Conservation (phyloP, 169 alveolate species). For the Plasmodium chabaudi region DNA sequence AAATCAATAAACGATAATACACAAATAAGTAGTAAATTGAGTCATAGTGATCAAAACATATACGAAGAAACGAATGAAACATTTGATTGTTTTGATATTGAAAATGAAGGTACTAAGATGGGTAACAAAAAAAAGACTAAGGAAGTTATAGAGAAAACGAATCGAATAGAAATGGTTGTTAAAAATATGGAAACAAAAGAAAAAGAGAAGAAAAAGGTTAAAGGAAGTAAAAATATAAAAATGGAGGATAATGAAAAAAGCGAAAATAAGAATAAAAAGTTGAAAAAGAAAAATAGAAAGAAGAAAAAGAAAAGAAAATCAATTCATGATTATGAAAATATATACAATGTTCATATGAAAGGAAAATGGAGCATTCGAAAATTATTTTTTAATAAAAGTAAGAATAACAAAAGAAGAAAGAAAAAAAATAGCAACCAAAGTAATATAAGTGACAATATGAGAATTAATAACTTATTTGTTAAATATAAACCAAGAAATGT, state of each 20-base stretch:
- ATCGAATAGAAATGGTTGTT: neutral
- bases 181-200: neutral
- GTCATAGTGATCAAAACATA: conserved; percentile 1
- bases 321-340: neutral
- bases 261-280: neutral
- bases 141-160: neutral
- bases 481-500: conserved; percentile 23
- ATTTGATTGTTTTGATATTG: conserved; percentile 12
- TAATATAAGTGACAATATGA: neutral
- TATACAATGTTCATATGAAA: neutral
- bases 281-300: neutral
- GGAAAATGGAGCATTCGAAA: neutral
- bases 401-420: neutral
- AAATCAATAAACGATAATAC: too few relatives aligned
- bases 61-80: conserved; percentile 1
- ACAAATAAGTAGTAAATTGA: neutral
- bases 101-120: neutral
- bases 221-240: neutral
- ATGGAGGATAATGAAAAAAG: conserved; percentile 1
- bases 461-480: conserved; percentile 27
- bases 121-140: neutral
- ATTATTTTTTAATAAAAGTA: neutral
- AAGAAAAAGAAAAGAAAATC: neutral
- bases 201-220: neutral
- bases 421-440: neutral